A percentile compares a stretch with the other conserved stretches of the same genome.
Conservation (phyloP, 2,329 filamentous ascomycete species). For the Microcyclosporella mali region DNA sequence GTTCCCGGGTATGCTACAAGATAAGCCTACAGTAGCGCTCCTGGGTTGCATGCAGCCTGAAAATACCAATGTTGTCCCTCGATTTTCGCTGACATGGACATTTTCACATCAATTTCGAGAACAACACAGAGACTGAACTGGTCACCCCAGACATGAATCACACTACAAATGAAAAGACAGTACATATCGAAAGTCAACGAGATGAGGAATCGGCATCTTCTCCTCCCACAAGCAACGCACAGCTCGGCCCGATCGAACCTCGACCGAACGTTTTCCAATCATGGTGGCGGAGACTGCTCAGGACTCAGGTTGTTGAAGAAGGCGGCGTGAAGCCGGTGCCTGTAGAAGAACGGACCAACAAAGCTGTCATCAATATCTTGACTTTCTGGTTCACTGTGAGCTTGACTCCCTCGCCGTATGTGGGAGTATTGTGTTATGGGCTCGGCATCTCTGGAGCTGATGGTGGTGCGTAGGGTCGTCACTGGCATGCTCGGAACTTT, state of each 20-base stretch:
- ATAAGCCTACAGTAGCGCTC: too few relatives aligned
- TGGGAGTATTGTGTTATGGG: conserved; percentile 8
- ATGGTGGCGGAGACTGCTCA: background rate
- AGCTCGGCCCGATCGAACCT: background rate
- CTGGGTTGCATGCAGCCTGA: too few relatives aligned
- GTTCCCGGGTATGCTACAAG: too few relatives aligned
- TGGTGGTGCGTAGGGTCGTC: conserved; percentile 41
- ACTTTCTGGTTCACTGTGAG: conserved; percentile 56
- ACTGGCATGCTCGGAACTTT: conserved; percentile 59
- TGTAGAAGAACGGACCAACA: conserved; percentile 48
- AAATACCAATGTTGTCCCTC: too few relatives aligned
- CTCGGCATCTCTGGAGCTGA: background rate
- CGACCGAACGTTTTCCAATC: background rate
- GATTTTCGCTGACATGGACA: too few relatives aligned
- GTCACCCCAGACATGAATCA: too few relatives aligned
- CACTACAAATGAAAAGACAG: too few relatives aligned
- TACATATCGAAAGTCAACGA: too few relatives aligned
- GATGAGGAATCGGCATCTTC: background rate
- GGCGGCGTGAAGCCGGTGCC: conserved; percentile 52
- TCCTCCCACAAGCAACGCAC: background rate
- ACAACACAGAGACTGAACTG: too few relatives aligned
- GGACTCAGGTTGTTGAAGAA: conserved; percentile 5
- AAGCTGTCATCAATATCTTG: conserved; percentile 51
- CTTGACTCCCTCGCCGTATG: conserved; percentile 53
- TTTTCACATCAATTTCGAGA: too few relatives aligned